These are phyloP conservation scores for Neophaeococcomyces mojaviensis DNA, from an alignment of 2,329 filamentous ascomycete species.

Conservation along the genomic window DNA sequence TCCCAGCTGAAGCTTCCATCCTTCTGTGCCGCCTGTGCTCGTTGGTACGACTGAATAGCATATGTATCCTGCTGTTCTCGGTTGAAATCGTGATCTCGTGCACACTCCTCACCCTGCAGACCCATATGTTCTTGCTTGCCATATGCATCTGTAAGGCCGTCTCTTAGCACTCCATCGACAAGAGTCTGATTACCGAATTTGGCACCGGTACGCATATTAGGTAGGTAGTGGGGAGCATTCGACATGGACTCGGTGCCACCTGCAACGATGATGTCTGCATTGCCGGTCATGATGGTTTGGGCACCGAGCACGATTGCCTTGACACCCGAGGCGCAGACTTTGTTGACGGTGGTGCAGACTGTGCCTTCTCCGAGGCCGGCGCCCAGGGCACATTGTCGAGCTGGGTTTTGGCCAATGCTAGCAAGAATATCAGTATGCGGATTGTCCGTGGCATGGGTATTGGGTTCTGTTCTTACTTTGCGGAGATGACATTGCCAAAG, in stretches of 20 bases:
- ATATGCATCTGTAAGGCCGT: slow-evolving; percentile 90
- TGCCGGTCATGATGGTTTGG: slow-evolving; percentile 96
- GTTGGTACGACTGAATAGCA: slow-evolving; percentile 90
- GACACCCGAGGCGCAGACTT: slow-evolving; percentile 91
- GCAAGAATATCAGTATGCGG: slow-evolving; percentile 3
- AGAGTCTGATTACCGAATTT: slow-evolving; percentile 91
- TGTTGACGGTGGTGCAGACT: slow-evolving; percentile 92
- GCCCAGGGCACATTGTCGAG: slow-evolving; percentile 83
- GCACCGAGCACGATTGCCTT: slow-evolving; percentile 93
- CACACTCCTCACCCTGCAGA: slow-evolving; percentile 84
- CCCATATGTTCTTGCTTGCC: slow-evolving; percentile 94
- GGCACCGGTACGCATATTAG: slow-evolving; percentile 73
- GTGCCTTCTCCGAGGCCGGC: slow-evolving; percentile 75
- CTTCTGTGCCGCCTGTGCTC: slow-evolving; percentile 78
- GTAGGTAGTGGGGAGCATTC: slow-evolving; percentile 92
- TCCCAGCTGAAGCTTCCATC: slow-evolving; percentile 74
- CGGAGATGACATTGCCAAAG: slow-evolving; percentile 96
- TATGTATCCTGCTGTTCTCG: slow-evolving; percentile 90
- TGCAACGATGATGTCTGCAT: slow-evolving; percentile 83
- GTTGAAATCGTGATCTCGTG: slow-evolving; percentile 69
- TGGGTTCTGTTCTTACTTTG: slow-evolving; percentile 55
- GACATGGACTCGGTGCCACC: slow-evolving; percentile 98
- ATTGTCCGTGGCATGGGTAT: neutral
- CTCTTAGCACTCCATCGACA: slow-evolving; percentile 86
- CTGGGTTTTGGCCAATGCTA: slow-evolving; percentile 91